phyloP scores from a whole-genome alignment of 371 early-diverging fungal species.

The Actinomortierella wolfii region DNA sequence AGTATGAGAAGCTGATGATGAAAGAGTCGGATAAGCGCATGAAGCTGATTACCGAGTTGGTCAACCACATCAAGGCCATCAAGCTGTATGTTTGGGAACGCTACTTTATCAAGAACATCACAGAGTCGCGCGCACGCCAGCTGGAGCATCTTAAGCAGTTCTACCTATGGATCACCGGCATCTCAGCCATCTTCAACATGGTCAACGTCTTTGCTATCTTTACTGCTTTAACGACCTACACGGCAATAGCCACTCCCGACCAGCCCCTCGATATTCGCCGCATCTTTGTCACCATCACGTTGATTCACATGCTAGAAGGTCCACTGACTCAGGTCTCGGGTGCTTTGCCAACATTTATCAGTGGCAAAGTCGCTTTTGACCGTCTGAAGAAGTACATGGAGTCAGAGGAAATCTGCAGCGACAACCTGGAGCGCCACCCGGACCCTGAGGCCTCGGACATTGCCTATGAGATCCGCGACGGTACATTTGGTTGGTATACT shows the following conservation, averaged over 20 bases:
- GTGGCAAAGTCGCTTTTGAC: neutral
- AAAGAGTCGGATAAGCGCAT: constrained; percentile 10
- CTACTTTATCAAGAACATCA: constrained; percentile 9
- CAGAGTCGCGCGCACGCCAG: constrained; percentile 6
- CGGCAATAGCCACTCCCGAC: constrained; percentile 37
- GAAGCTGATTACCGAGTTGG: constrained; percentile 13
- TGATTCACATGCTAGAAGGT: constrained; percentile 86
- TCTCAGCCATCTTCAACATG: neutral
- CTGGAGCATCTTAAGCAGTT: neutral
- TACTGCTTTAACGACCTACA: constrained; percentile 51
- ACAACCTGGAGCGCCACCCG: constrained; percentile 3
- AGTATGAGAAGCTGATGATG: constrained; percentile 25
- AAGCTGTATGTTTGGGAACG: constrained; percentile 13
- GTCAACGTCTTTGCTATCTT: constrained; percentile 1
- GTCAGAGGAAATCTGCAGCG: constrained; percentile 38
- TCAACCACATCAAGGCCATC: constrained; percentile 10
- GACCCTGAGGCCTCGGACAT: neutral
- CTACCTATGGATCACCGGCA: constrained; percentile 1
- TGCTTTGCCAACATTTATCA: neutral
- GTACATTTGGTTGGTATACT: constrained; percentile 65
- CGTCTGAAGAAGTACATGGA: constrained; percentile 36
- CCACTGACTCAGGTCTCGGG: constrained; percentile 65
- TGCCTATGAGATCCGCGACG: constrained; percentile 44
- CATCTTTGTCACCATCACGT: constrained; percentile 53
- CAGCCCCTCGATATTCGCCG: neutral